Percentiles rank a stretch among this genome's conserved stretches.
These are phyloP conservation scores for Gryganskiella cystojenkinii DNA, from an alignment of 192 early-diverging fungal genomes.

Conservation along the genomic window DNA sequence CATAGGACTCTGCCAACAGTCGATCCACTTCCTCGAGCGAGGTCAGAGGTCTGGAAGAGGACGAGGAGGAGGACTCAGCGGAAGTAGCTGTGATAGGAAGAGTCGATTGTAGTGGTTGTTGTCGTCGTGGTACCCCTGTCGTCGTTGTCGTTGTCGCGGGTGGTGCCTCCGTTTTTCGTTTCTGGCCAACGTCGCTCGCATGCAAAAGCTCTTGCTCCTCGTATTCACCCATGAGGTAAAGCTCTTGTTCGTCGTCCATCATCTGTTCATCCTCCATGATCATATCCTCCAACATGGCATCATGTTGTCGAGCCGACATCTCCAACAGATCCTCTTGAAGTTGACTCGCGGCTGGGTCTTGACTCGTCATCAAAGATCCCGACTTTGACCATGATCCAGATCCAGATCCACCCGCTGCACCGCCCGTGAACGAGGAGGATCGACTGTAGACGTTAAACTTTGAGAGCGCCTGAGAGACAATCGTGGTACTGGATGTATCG, in stretches of 20 bases:
- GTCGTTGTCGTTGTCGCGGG: background rate
- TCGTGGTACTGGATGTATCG: slow-evolving; percentile 32
- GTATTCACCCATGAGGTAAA: slow-evolving; percentile 20
- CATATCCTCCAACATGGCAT: slow-evolving; percentile 37
- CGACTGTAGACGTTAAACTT: slow-evolving; percentile 14
- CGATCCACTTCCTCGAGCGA: slow-evolving; percentile 18
- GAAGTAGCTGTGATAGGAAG: background rate
- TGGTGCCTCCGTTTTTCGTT: background rate
- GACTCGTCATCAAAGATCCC: background rate
- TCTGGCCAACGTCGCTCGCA: background rate
- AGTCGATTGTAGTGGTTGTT: slow-evolving; percentile 11
- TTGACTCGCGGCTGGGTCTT: slow-evolving; percentile 21
- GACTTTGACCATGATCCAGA: too few species aligned
- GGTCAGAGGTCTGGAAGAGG: background rate
- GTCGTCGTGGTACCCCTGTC: background rate
- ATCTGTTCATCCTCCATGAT: slow-evolving; percentile 31
- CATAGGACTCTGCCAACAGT: slow-evolving; percentile 14
- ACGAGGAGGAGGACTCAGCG: background rate
- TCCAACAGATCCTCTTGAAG: slow-evolving; percentile 40
- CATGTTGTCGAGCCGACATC: slow-evolving; percentile 43
- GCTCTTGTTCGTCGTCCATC: slow-evolving; percentile 18
- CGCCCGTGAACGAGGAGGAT: background rate
- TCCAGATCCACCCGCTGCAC: too few species aligned
- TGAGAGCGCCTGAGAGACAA: slow-evolving; percentile 15
- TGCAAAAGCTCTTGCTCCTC: slow-evolving; percentile 22